Conservation (phyloP, 495 filamentous ascomycete species). For the Friedmanniomyces endolithicus region DNA sequence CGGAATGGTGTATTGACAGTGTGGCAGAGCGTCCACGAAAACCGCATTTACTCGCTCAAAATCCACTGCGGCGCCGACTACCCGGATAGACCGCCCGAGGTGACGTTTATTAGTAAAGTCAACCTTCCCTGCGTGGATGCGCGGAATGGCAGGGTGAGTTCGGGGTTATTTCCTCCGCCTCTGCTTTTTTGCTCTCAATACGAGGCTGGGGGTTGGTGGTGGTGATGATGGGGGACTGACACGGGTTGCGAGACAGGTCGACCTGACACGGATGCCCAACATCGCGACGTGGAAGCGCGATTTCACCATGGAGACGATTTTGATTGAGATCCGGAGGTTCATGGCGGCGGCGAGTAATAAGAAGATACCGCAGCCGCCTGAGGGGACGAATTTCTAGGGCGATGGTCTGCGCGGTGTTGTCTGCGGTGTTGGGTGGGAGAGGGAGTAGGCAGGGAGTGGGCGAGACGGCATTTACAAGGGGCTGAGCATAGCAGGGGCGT, state of each 20-base stretch:
- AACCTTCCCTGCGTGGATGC: constrained; percentile 88
- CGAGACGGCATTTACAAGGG: constrained; percentile 4
- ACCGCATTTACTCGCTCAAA: constrained; percentile 94
- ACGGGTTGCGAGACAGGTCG: constrained; percentile 45
- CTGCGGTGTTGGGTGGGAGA: no score
- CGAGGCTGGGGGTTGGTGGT: no score
- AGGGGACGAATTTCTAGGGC: constrained; percentile 49
- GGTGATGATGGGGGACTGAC: background rate
- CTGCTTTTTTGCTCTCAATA: no score
- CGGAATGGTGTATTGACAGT: no score
- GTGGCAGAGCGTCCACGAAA: constrained; percentile 84
- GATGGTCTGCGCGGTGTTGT: background rate
- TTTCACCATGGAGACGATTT: constrained; percentile 83
- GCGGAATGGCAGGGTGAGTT: constrained; percentile 58
- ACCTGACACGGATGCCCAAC: constrained; percentile 67
- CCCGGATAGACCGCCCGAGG: constrained; percentile 73
- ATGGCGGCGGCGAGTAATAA: constrained; percentile 92
- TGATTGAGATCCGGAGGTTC: constrained; percentile 82
- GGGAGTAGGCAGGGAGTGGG: no score
- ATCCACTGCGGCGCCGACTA: constrained; percentile 91
- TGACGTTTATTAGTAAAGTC: constrained; percentile 84
- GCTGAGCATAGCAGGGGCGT: constrained; percentile 13
- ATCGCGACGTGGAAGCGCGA: constrained; percentile 80
- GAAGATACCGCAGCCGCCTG: constrained; percentile 86
- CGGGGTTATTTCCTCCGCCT: no score